Percentiles rank a stretch among this genome's conserved stretches.
phyloP scores from a whole-genome alignment of 768 basidiomycete genomes.

The Saitozyma sp. region DNA sequence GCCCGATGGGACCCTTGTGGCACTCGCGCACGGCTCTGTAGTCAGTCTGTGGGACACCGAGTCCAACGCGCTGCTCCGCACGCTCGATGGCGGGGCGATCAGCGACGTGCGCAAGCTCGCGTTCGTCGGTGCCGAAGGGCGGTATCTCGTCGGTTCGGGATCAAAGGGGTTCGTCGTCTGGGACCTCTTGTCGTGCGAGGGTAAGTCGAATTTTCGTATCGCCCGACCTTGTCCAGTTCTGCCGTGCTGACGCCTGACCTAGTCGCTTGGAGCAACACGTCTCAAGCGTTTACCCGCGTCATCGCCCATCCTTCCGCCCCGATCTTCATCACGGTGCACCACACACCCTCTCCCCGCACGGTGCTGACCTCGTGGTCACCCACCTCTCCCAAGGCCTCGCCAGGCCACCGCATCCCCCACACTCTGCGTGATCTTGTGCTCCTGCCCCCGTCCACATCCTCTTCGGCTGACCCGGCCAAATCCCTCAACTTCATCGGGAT shows the following conservation, averaged over 20 bases:
- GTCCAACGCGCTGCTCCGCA: slow-evolving; percentile 63
- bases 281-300: not conserved
- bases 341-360: not conserved
- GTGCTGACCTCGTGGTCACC: not conserved
- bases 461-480: not conserved
- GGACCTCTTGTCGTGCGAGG: slow-evolving; percentile 53
- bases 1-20: slow-evolving; percentile 79
- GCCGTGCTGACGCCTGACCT: not conserved
- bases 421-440: slow-evolving; percentile 2
- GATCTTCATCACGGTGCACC: slow-evolving; percentile 4
- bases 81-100: slow-evolving; percentile 61
- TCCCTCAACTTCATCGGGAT: slow-evolving; percentile 29
- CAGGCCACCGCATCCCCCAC: not conserved
- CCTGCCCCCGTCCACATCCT: slow-evolving; percentile 5
- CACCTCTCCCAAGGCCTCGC: slow-evolving; percentile 2
- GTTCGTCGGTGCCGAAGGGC: slow-evolving; percentile 72
- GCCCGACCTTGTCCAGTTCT: not conserved
- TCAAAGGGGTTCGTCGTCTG: slow-evolving; percentile 47
- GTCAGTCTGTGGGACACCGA: slow-evolving; percentile 73
- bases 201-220: slow-evolving; percentile 23
- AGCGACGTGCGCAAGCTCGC: slow-evolving; percentile 54
- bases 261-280: too few relatives aligned
- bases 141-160: slow-evolving; percentile 63
- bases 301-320: slow-evolving; percentile 2
- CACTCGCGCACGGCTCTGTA: slow-evolving; percentile 66